Base-by-base conservation (phyloP, 2,329 filamentous ascomycete genomes). In the Hypoxylon sp. region DNA sequence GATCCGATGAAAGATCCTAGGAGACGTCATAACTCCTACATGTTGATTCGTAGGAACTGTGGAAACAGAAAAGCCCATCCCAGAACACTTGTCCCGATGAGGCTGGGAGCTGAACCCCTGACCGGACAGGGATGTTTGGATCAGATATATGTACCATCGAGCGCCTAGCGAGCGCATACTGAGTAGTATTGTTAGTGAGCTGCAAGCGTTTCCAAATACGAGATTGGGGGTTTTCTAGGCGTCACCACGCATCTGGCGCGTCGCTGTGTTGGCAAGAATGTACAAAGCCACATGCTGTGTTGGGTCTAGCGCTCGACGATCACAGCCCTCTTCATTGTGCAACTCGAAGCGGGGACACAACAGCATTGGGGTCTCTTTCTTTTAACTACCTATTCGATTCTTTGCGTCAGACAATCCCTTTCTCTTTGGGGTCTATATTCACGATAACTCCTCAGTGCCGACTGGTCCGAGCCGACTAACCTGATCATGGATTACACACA, bases 91-190 rank as follows among this genome's bases (percentile, higher is more conserved):
- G 60, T 65, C 65, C 65, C 46, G 67, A 71, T 67, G 54, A 68
- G 70, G 68, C 67, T 70, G 65, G 56, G 65, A 67, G 70, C 67
- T 72, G 67, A 66, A 67, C 60, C 65, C 62, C 65, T 68, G 59
- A 56, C 39, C 53, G 14, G 58, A 19, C 64, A 55, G 35, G 67
- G 64, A 48, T 63, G 19, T 52, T 52, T 65, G 52, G 42, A 13
- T 54, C 22, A 31, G 31, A 29, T 57, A 57, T 62, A 31, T 37
- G 33, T 68, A 51, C 62, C 67, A 70, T 70, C 53, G 67, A 70
- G 67, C 67, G 67, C 39, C 67, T 70, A 70, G 39, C 54, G 22
- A 46, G 63, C 51, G 63, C 52, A 62, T 54, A 52, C 26, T 56
- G 29, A 35, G 29, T 53, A 52, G 47, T 39, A 39, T 57, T 39